Conservation (phyloP, 2,329 filamentous ascomycete species). For the Fusarium incarnatum region DNA sequence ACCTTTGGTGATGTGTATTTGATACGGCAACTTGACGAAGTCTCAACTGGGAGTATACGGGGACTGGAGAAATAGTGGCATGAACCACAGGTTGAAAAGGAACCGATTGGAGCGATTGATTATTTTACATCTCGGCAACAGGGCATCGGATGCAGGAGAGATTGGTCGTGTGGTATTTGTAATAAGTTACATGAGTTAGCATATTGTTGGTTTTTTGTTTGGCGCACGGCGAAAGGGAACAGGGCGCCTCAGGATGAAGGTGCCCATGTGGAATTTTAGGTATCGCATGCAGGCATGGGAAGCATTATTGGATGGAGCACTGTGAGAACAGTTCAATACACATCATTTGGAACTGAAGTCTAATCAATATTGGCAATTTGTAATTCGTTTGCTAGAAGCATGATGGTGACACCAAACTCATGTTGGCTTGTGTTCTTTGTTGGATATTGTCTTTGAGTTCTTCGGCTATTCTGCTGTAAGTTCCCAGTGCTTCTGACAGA, state of each 20-base stretch:
- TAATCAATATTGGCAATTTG: not conserved
- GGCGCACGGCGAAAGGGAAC: conserved; percentile 41
- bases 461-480: not conserved
- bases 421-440: not conserved
- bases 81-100: conserved; percentile 19
- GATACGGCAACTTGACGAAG: conserved; percentile 26
- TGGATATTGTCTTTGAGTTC: not conserved
- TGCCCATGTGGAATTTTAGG: not conserved
- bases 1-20: conserved; percentile 20
- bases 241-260: not conserved
- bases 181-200: conserved; percentile 20
- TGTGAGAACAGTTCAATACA: not conserved
- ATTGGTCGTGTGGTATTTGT: conserved; percentile 39
- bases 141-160: conserved; percentile 32
- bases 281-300: conserved; percentile 6
- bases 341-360: not conserved
- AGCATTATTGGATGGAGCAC: conserved; percentile 24
- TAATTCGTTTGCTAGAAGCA: not conserved
- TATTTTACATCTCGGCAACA: conserved; percentile 27
- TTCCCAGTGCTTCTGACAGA: not conserved
- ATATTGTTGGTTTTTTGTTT: conserved; percentile 29
- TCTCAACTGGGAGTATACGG: conserved; percentile 11
- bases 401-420: not conserved
- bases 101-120: conserved; percentile 23
- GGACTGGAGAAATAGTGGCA: conserved; percentile 12